Base-by-base conservation (phyloP, 2,329 filamentous ascomycete species). In the Botrytis cinerea region DNA sequence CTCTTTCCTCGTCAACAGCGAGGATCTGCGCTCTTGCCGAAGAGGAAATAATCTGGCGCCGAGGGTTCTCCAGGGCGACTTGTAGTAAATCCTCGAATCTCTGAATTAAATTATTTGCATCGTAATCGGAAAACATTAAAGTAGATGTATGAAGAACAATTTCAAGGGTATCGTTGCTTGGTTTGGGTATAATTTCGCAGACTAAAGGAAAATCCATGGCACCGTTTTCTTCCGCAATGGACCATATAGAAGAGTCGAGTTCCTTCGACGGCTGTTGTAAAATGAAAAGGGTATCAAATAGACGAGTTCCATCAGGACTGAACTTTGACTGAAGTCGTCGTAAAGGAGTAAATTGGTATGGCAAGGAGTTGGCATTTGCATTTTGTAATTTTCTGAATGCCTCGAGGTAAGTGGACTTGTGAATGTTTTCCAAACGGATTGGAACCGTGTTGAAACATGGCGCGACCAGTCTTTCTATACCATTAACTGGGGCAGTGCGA, bases 391-490 rank as follows among this genome's bases (percentile, higher is more conserved):
- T 76, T 59, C 80, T 75, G 62, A 80, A 81, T 22, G 79, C 78
- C 73, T 81, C 80, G 1, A 81, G 72, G 57, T 80, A 80, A 20
- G 78, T 77, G 43, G 79, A 80, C 0, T 82, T 81, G 70, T 94
- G 91, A 3, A 93, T 85, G 3, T 83, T 80, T 73, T 87, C 87
- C 40, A 92, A 82, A 40, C 93, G 88, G 2, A 94, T 80, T 0
- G 95, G 94, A 20, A 97, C 83, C 0, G 95, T 97, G 80, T 97
- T 98, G 85, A 98, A 97, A 80, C 94, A 97, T 0, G 95, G 95
- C 0, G 93, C 94, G n/a, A 97, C 88, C 9, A 97, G 87, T 6
- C 86, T 84, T 54, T 95, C 90, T 18, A 95, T 84, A 0, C 87
- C 88, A 9, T 91, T 86, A 4, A 95, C 81, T 0, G 88, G 83